Percentiles rank a stretch among this genome's conserved stretches.
Conservation (phyloP, 805 yeast species). For the Sugiyamaella chiloensis region DNA sequence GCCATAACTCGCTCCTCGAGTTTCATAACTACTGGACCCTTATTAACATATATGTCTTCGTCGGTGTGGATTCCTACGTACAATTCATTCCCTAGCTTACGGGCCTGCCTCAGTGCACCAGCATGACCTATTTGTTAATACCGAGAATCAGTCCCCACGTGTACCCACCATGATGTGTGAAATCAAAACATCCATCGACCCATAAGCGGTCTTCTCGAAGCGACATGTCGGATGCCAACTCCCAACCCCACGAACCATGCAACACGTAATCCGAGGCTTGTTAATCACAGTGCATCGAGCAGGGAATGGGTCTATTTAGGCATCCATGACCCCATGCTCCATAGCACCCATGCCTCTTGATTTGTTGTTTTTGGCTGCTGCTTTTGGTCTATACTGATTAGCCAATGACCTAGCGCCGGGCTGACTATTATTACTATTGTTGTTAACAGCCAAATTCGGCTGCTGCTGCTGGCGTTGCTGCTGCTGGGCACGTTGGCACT, state of each 20-base stretch:
- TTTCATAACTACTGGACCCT: constrained; percentile 93
- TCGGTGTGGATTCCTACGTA: constrained; percentile 91
- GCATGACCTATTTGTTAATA: constrained; percentile 56
- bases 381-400: too few species aligned
- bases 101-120: constrained; percentile 92
- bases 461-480: neutral
- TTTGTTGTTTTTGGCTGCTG: too few species aligned
- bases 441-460: too few species aligned
- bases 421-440: too few species aligned
- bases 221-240: neutral
- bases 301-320: too few species aligned
- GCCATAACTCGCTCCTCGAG: constrained; percentile 77
- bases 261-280: too few species aligned
- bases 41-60: constrained; percentile 74
- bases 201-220: constrained; percentile 52
- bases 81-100: constrained; percentile 72
- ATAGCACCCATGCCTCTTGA: constrained; percentile 4
- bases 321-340: constrained; percentile 1
- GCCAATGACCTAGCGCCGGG: too few species aligned
- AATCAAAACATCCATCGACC: constrained; percentile 98
- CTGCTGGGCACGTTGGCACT: too few species aligned
- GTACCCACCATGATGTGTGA: constrained; percentile 83
- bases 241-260: too few species aligned
- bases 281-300: too few species aligned
- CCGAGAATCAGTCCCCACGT: neutral